Conservation (phyloP, 2,329 filamentous ascomycete species). For the Fusarium scirpi region DNA sequence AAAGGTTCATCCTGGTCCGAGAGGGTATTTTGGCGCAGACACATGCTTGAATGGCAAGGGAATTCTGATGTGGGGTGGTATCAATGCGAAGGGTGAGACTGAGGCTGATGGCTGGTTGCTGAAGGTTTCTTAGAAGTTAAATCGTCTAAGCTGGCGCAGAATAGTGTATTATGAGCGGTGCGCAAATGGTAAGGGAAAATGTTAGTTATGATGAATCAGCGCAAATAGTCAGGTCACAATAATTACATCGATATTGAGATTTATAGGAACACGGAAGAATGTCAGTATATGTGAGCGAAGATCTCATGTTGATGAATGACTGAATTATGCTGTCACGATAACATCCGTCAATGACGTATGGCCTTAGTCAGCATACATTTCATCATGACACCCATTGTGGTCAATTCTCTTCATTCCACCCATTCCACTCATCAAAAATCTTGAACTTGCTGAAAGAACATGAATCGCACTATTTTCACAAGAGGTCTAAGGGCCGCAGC, state of each 20-base stretch:
- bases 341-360: conserved; percentile 29
- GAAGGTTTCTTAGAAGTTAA: conserved; percentile 20
- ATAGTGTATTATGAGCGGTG: neutral
- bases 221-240: neutral
- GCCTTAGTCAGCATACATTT: neutral
- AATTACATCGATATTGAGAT: too few relatives aligned
- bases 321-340: conserved; percentile 2
- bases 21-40: conserved; percentile 38
- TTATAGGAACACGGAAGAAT: too few relatives aligned
- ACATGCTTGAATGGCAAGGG: conserved; percentile 26
- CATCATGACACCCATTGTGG: neutral
- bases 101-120: conserved; percentile 40
- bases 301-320: neutral
- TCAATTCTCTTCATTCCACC: neutral
- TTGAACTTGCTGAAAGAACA: neutral
- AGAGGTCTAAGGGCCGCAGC: fast-evolving
- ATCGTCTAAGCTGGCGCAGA: neutral
- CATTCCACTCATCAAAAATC: neutral
- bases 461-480: conserved; percentile 1
- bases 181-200: too few relatives aligned
- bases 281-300: neutral
- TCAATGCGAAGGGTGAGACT: conserved; percentile 40
- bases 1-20: conserved; percentile 39
- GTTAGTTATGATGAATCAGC: neutral
- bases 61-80: conserved; percentile 36